Conservation (phyloP, 805 yeast genomes). For the Yamadazyma tumulicola region DNA sequence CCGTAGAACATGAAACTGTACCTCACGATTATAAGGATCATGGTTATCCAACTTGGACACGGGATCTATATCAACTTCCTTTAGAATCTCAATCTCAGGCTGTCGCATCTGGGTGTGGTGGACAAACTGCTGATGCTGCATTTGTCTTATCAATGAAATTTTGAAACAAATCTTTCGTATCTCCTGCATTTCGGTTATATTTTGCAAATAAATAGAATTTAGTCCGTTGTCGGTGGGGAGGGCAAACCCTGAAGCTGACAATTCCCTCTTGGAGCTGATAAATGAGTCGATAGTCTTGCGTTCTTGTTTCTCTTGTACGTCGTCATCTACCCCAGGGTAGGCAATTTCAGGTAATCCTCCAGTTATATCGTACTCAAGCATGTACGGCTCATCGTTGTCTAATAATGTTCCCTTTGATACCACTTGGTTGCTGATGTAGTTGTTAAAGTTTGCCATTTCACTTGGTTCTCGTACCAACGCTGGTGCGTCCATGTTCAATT, state of each 20-base stretch:
- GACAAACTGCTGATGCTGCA: slow-evolving; percentile 78
- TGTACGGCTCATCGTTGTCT: slow-evolving; percentile 59
- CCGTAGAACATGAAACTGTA: slow-evolving; percentile 64
- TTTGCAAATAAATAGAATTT: slow-evolving; percentile 55
- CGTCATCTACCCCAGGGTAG: slow-evolving; percentile 49
- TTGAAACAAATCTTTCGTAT: slow-evolving; percentile 85
- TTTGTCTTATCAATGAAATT: slow-evolving; percentile 79
- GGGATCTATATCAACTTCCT: slow-evolving; percentile 77
- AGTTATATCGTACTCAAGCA: slow-evolving; percentile 79
- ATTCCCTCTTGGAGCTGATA: slow-evolving; percentile 18
- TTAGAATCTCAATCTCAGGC: slow-evolving; percentile 60
- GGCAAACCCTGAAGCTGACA: slow-evolving; percentile 26
- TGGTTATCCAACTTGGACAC: slow-evolving; percentile 71
- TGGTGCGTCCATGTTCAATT: slow-evolving; percentile 60
- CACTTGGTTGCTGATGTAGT: slow-evolving; percentile 38
- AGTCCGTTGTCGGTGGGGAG: slow-evolving; percentile 51
- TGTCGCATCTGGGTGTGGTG: slow-evolving; percentile 72
- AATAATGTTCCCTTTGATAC: slow-evolving; percentile 41
- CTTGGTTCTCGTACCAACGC: slow-evolving; percentile 65
- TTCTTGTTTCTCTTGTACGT: slow-evolving; percentile 37
- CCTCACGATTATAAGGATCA: slow-evolving; percentile 54
- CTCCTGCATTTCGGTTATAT: slow-evolving; percentile 79
- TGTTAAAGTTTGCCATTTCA: slow-evolving; percentile 62
- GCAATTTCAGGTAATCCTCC: slow-evolving; percentile 73
- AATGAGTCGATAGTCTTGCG: slow-evolving; percentile 32